A percentile compares a stretch with the other conserved stretches of the same genome.
These are phyloP conservation scores for Tricharina praecox DNA, from an alignment of 495 filamentous ascomycete species.

Conservation along the genomic window DNA sequence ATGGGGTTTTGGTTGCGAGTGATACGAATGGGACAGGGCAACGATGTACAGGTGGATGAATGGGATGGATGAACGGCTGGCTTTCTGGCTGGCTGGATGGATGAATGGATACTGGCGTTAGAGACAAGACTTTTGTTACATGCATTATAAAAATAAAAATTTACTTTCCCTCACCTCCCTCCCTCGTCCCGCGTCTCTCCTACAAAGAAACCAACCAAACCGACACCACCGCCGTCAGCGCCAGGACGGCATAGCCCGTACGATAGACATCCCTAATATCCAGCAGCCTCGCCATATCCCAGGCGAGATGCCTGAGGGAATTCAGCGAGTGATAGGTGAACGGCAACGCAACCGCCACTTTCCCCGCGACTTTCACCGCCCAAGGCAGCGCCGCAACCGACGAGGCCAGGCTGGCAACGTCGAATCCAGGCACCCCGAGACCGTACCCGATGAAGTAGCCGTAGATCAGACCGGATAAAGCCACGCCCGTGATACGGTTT, in stretches of 20 bases:
- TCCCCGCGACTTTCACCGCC: conserved; percentile 46
- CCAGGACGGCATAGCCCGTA: conserved; percentile 62
- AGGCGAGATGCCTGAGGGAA: conserved; percentile 68
- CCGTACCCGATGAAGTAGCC: conserved; percentile 70
- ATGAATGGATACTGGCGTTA: too few species aligned
- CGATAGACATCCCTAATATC: conserved; percentile 51
- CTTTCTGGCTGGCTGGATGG: too few species aligned
- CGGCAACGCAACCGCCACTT: conserved; percentile 54
- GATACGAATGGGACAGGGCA: too few species aligned
- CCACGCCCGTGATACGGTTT: conserved; percentile 65
- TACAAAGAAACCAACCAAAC: conserved; percentile 18
- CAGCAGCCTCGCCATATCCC: conserved; percentile 57
- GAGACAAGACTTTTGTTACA: too few species aligned
- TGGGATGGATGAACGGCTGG: too few species aligned
- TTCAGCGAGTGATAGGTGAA: conserved; percentile 78
- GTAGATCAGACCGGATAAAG: conserved; percentile 60
- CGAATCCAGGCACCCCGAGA: conserved; percentile 51
- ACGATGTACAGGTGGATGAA: too few species aligned
- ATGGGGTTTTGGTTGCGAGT: too few species aligned
- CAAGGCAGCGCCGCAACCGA: conserved; percentile 54
- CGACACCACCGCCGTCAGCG: conserved; percentile 43
- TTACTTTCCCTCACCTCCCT: too few species aligned
- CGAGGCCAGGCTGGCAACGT: conserved; percentile 56
- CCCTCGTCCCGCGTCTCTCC: background rate
- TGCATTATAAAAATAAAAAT: too few species aligned